Conservation (phyloP, 2,329 filamentous ascomycete genomes). For the Curvularia spicifera region DNA sequence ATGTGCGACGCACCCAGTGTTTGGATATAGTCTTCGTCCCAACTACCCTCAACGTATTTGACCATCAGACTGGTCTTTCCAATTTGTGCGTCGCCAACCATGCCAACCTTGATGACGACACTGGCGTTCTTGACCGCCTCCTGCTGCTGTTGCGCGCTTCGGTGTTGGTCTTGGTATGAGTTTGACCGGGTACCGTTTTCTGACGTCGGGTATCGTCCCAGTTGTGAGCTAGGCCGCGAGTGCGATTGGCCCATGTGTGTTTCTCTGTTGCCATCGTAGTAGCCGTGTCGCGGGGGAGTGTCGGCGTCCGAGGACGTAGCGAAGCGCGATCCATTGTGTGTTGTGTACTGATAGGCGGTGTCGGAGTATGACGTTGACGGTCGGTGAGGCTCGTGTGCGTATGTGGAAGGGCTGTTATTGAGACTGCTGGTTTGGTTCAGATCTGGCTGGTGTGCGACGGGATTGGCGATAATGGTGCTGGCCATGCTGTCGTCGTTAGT, state of each 20-base stretch:
- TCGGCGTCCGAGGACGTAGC: conserved; percentile 58
- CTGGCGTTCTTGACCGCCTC: conserved; percentile 60
- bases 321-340: conserved; percentile 48
- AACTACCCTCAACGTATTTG: conserved; percentile 98
- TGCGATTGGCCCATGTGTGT: conserved; percentile 47
- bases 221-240: conserved; percentile 58
- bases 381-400: conserved; percentile 54
- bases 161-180: conserved; percentile 58
- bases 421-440: conserved; percentile 40
- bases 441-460: conserved; percentile 47
- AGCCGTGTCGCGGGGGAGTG: conserved; percentile 46
- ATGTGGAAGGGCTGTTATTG: conserved; percentile 34
- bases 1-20: conserved; percentile 70
- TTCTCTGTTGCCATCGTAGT: conserved; percentile 44
- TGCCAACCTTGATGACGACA: conserved; percentile 98
- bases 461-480: conserved; percentile 55
- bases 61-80: conserved; percentile 99
- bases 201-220: conserved; percentile 57
- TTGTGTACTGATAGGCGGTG: conserved; percentile 53
- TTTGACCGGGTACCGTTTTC: conserved; percentile 48
- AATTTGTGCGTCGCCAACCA: conserved; percentile 99
- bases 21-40: conserved; percentile 99
- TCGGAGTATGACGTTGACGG: conserved; percentile 63
- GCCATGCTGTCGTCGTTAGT: conserved; percentile 55
- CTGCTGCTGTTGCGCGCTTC: conserved; percentile 48